Evolutionary conservation across 2,329 filamentous ascomycete species (phyloP), one percentile per base, ranked within the genome.

Genomic region (Venturia effusa): DNA sequence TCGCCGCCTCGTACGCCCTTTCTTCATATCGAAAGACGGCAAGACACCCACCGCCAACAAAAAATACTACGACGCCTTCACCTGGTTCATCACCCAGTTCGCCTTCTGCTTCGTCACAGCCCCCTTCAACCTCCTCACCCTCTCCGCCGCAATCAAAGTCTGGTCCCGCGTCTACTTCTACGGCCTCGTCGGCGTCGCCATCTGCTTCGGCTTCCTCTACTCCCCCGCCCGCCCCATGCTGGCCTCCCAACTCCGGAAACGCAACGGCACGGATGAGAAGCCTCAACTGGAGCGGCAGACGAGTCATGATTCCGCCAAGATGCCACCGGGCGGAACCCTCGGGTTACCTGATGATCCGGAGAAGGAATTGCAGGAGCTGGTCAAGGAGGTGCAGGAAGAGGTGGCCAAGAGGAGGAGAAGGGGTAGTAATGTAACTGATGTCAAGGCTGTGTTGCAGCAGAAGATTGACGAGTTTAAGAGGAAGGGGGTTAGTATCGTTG

Each of bases 131-230:
- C 79, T 97, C 45, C 87, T 99, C 30, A 81, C 81, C 27, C 85
- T 97, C 67, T 76, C 80, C 22, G 83, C 85, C 66, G 92, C 88
- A 11, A 75, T 95, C 51, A 78, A 81, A 2, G 87, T 90, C 65
- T 99, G 94, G 94, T 77, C 84, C 0, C 85, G 89, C 51, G 89
- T 97, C 41, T 94, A 96, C 77, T 97, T 92, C 78, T 99, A 95
- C 75, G 86, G 84, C 39, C 79, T 94, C 63, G 72, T 92, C 66
- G 87, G 86, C 68, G 88, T 88, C 0, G 75, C 79, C 11, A 73
- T 77, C 0, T 84, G 86, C 22, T 84, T 92, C 64, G 83, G 79
- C 8, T 88, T 96, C 77, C 96, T 97, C 71, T 83, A 86, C 48
- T 90, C 89, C 1, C 90, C 91, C 0, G 88, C 84, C 1, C 95